Base-by-base conservation (phyloP, 805 yeast genomes). In the Candida montana region DNA sequence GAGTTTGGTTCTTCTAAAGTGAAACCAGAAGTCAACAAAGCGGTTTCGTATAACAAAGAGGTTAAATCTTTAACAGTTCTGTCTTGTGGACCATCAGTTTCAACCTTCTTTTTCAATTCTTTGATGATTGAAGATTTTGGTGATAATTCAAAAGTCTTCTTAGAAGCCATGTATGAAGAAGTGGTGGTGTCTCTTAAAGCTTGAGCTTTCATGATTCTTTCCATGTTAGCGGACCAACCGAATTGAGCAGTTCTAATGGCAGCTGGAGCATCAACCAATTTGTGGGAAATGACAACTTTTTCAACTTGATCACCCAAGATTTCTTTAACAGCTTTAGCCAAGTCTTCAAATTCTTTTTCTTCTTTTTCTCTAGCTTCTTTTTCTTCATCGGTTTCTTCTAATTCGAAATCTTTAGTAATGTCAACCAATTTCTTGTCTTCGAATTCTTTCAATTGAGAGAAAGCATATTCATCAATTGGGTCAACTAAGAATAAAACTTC, bases 171-270 rank as follows among this genome's bases (percentile, higher is more conserved):
- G 93, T 93, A 93, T 50, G 96, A 81, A 32, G 98, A 89, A 99
- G 93, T 93, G 58, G 95, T 79, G 59, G 95, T 86, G 71, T 93
- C 99, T 77, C 98, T 89, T 63, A 93, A 77, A 59, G 99, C 99
- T 79, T 93, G 99, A 50, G 99, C 99, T 80, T 93, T 93, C 99
- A 93, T 93, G 80, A 93, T 93, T 84, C 99, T 91, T 79, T 93
- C 99, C 99, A 93, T 93, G 80, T 93, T 93, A 63, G 99, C 99
- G 57, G 99, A 93, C 99, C 99, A 93, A 69, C 99, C 99, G 70
- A 93, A 93, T 77, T 93, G 98, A 58, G 97, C 98, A 57, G 99
- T 93, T 81, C 99, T 89, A 68, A 93, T 93, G 59, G 99, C 99
- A 69, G 99, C 99, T 70, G 99, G 99, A 45, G 98, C 90, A 64